Conservation (phyloP, 1,284 basidiomycete species). For the Phlebopus sp. region DNA sequence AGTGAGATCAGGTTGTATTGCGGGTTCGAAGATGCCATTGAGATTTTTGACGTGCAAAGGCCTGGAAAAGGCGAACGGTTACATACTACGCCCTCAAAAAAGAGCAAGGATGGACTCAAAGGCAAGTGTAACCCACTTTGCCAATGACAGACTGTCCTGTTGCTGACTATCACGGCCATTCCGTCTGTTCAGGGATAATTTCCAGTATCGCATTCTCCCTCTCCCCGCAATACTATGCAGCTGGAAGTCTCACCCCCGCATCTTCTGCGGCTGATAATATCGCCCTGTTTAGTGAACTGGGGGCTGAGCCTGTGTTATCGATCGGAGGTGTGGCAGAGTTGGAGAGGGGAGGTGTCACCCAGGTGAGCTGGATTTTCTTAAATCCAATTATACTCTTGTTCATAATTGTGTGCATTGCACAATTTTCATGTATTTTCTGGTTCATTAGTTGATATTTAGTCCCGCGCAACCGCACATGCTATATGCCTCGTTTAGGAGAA, state of each 20-base stretch:
- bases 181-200: slow-evolving; percentile 64
- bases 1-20: slow-evolving; percentile 69
- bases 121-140: slow-evolving; percentile 41
- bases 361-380: slow-evolving; percentile 46
- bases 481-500: slow-evolving; percentile 76
- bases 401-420: too few species aligned
- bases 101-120: slow-evolving; percentile 82
- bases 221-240: slow-evolving; percentile 65
- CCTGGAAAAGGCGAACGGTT: slow-evolving; percentile 76
- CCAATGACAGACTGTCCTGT: not conserved
- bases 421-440: not conserved
- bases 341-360: slow-evolving; percentile 49
- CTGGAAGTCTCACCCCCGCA: slow-evolving; percentile 57
- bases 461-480: slow-evolving; percentile 68
- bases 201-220: slow-evolving; percentile 78
- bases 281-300: slow-evolving; percentile 69
- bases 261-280: slow-evolving; percentile 59
- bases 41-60: slow-evolving; percentile 76
- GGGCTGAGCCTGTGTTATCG: slow-evolving; percentile 56
- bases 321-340: slow-evolving; percentile 41
- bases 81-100: slow-evolving; percentile 73
- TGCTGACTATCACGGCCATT: not conserved
- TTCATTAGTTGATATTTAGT: slow-evolving; percentile 72
- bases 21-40: slow-evolving; percentile 86
- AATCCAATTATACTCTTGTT: not conserved